Percentiles rank a stretch among this genome's conserved stretches.
Evolutionary conservation across 2,329 filamentous ascomycete genomes (phyloP).

Genomic region (Aspergillus pseudonomiae): DNA sequence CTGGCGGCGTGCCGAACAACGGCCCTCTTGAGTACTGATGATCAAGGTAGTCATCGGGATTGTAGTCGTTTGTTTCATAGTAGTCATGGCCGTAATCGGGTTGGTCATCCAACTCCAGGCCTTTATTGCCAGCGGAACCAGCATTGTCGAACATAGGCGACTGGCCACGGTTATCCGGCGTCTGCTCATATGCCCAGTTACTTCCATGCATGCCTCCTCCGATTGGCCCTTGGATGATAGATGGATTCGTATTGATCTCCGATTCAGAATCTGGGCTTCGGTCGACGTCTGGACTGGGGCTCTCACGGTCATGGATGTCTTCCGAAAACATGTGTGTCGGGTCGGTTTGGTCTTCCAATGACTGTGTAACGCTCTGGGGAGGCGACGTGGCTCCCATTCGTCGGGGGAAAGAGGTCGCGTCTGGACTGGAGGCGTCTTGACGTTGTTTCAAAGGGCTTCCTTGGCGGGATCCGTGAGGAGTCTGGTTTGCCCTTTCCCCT

Average conservation of each 20-base stretch:
- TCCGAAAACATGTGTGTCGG: conserved; percentile 66
- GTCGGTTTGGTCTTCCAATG: conserved; percentile 45
- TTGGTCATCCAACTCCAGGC: conserved; percentile 57
- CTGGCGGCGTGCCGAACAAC: conserved; percentile 57
- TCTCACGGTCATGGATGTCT: conserved; percentile 74
- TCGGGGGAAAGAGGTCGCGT: conserved; percentile 43
- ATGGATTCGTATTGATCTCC: conserved; percentile 83
- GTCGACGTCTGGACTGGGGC: conserved; percentile 17
- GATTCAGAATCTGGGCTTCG: conserved; percentile 51
- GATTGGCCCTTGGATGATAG: conserved; percentile 74
- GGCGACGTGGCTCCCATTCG: conserved; percentile 53
- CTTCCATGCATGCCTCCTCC: conserved; percentile 55
- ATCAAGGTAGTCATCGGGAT: conserved; percentile 42
- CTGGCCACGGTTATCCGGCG: conserved; percentile 50
- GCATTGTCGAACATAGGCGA: conserved; percentile 30
- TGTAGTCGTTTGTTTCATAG: conserved; percentile 50
- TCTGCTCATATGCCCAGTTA: conserved; percentile 60
- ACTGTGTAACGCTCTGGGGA: conserved; percentile 57
- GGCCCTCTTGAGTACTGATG: conserved; percentile 39
- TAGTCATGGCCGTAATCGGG: conserved; percentile 64
- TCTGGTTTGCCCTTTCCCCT: conserved; percentile 23
- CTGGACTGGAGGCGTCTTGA: conserved; percentile 38
- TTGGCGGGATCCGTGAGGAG: conserved; percentile 30
- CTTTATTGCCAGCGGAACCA: conserved; percentile 56
- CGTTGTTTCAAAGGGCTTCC: conserved; percentile 53